phyloP scores from a whole-genome alignment of 495 filamentous ascomycete species.

The Diplogelasinospora grovesii region DNA sequence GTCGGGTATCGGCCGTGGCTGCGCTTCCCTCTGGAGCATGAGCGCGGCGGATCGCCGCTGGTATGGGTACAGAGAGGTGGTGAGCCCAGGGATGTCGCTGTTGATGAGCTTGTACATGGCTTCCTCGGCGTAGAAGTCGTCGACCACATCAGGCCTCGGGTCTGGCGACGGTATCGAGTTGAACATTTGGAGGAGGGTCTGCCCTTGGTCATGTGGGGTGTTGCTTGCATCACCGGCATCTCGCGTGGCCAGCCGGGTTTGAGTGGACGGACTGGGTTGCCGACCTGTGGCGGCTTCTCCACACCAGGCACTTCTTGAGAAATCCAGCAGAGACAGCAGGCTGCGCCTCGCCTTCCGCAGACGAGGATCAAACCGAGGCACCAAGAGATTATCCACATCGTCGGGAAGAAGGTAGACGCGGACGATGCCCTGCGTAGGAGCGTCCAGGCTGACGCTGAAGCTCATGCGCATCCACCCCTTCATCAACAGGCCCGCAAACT shows the following conservation, averaged over 20 bases:
- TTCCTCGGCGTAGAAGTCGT: slow-evolving; percentile 48
- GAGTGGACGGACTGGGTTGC: background rate
- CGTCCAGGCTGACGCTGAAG: slow-evolving; percentile 14
- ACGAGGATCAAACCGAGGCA: slow-evolving; percentile 36
- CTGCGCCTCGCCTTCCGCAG: slow-evolving; percentile 40
- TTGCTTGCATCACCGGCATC: background rate
- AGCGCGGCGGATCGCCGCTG: slow-evolving; percentile 75
- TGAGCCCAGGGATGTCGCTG: slow-evolving; percentile 53
- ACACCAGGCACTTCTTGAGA: slow-evolving; percentile 49
- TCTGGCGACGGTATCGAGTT: slow-evolving; percentile 73
- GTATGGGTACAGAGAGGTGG: slow-evolving; percentile 64
- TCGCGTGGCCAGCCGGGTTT: background rate
- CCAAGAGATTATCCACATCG: slow-evolving; percentile 48
- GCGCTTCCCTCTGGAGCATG: slow-evolving; percentile 78
- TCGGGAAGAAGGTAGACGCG: slow-evolving; percentile 63
- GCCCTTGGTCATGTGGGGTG: slow-evolving; percentile 18
- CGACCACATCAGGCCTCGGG: slow-evolving; percentile 46
- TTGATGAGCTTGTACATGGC: slow-evolving; percentile 59
- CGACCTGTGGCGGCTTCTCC: slow-evolving; percentile 29
- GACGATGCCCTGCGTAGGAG: slow-evolving; percentile 26
- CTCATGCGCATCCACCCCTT: slow-evolving; percentile 39
- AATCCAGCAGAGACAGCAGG: slow-evolving; percentile 53
- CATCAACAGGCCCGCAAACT: slow-evolving; percentile 21
- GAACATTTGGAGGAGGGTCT: slow-evolving; percentile 74
- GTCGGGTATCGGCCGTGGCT: slow-evolving; percentile 60